Base-by-base conservation (phyloP, 805 yeast species). In the Barnettozyma pratensis region DNA sequence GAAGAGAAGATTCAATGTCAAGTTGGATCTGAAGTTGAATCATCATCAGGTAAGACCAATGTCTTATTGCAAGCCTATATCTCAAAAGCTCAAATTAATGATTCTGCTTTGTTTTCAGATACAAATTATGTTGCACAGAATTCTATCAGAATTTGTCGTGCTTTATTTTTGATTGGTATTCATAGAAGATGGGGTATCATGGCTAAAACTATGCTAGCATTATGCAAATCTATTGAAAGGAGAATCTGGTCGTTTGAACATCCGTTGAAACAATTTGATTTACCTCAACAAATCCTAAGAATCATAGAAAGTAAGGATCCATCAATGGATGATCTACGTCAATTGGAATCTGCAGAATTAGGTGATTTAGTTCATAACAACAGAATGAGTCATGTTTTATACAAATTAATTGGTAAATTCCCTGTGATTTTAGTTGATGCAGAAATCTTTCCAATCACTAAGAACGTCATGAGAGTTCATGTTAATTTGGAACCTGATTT, bases 121-220 rank as follows among this genome's bases (percentile, higher is more conserved):
- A 75, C 87, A 43, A 86, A 88, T 53, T 94, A 94, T 63, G 96
- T 94, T 48, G 97, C 98, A 1, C 99, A 94, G 60, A 94, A 94
- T 60, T 79, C 97, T 4, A 89, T 92, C 1, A 82, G 99, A 72
- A 92, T 94, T 34, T 81, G 96, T 55, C 79, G 98, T 28, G 97
- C 99, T 0, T 71, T 95, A 43, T 90, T 94, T 57, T 69, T 91
- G 53, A 81, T 94, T 52, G 95, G 96, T 36, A 71, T 94, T 35
- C 87, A 88, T 60, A 74, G 99, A 56, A 73, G 95, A 49, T 94
- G 99, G 99, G 97, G 98, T 1, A 65, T 70, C 6, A 81, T 90
- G 52, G 76, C 94, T 44, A 79, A 81, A 48, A 77, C 85, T 6
- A 76, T 91, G 77, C 69, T 94, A 30, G 77, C 88, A 7, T 72